phyloP scores from a whole-genome alignment of 257 asterid species.

The Solanum lignicaule region DNA sequence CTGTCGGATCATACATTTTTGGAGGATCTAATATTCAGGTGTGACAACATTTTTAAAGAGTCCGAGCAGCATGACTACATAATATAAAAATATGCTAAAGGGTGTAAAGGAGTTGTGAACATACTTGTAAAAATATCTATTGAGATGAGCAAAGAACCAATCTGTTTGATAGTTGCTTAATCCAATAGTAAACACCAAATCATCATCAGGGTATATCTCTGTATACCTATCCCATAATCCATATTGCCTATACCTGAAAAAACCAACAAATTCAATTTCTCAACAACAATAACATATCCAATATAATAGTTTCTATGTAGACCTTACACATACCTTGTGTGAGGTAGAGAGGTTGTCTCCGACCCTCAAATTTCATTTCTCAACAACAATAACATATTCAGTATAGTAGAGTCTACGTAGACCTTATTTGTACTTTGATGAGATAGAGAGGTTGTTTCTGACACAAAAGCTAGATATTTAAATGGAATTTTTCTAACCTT shows the following conservation, averaged over 20 bases:
- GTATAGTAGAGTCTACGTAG: too few relatives aligned
- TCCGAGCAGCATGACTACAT: neutral
- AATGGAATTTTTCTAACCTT: constrained; percentile 21
- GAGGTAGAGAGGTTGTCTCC: neutral
- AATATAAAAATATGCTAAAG: neutral
- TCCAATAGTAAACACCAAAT: constrained; percentile 52
- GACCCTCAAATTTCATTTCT: neutral
- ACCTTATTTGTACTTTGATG: accelerated
- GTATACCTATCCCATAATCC: constrained; percentile 89
- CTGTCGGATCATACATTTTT: neutral
- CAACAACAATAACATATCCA: neutral
- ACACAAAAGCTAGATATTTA: neutral
- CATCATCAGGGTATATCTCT: constrained; percentile 54
- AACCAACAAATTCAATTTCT: neutral
- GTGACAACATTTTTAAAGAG: neutral
- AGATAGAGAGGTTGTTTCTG: too few relatives aligned
- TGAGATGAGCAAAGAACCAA: constrained; percentile 89
- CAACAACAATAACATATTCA: too few relatives aligned
- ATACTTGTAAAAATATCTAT: constrained; percentile 28
- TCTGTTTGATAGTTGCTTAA: constrained; percentile 35
- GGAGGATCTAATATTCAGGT: neutral
- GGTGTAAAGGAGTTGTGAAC: neutral
- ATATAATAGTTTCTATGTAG: neutral
- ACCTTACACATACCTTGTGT: neutral
- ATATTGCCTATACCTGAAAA: constrained; percentile 64